phyloP scores from a whole-genome alignment of 768 basidiomycete species.

The Leucocoprinus leucothites region DNA sequence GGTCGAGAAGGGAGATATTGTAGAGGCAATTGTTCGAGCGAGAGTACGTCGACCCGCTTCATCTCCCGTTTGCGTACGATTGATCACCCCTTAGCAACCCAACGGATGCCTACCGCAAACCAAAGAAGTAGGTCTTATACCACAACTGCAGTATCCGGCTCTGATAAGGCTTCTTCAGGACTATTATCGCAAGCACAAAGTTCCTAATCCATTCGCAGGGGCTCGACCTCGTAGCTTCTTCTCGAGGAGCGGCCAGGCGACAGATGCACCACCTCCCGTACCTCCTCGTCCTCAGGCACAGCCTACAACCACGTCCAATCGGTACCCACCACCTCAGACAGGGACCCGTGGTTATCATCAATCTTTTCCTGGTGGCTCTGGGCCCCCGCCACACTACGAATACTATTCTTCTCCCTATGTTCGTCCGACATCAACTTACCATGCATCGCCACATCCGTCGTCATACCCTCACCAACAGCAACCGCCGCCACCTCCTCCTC shows the following conservation, averaged over 20 bases:
- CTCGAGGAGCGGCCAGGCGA: constrained; percentile 41
- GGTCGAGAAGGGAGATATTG: constrained; percentile 77
- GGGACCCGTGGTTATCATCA: too few relatives aligned
- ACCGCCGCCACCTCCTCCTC: constrained; percentile 16
- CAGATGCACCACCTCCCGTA: constrained; percentile 21
- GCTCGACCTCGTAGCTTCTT: constrained; percentile 43
- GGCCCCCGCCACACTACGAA: constrained; percentile 9
- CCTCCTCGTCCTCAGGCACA: constrained; percentile 35
- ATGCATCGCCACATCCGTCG: constrained; percentile 10
- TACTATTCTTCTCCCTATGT: constrained; percentile 5
- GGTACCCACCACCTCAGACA: constrained; percentile 15
- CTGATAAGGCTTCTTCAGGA: constrained; percentile 30
- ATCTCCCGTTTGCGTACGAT: background rate
- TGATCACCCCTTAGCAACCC: constrained; percentile 32
- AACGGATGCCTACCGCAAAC: constrained; percentile 60
- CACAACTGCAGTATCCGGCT: background rate
- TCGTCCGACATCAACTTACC: constrained; percentile 4
- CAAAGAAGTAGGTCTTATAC: constrained; percentile 48
- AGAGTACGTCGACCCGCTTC: constrained; percentile 38
- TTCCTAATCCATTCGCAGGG: constrained; percentile 41
- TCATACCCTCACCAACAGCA: constrained; percentile 8
- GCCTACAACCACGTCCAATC: constrained; percentile 5
- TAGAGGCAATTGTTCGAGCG: constrained; percentile 56
- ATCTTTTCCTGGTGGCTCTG: too few relatives aligned
- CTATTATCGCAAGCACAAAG: constrained; percentile 61